These are phyloP conservation scores for Chaetothyriales sp. DNA, from an alignment of 2,329 filamentous ascomycete genomes.

Conservation along the genomic window DNA sequence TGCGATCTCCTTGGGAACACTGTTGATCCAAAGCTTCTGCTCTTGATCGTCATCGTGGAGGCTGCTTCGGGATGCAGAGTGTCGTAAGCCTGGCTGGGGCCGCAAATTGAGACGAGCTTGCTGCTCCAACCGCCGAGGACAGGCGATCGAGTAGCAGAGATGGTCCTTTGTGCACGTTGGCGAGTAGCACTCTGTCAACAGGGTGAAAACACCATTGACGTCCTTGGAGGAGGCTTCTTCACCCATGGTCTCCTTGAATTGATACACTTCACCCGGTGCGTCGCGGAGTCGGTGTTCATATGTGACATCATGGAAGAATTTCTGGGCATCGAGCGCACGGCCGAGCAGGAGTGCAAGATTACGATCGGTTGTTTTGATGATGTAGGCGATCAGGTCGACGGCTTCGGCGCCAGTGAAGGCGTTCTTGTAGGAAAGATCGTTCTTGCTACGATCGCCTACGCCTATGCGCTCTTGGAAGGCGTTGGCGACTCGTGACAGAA, in stretches of 20 bases:
- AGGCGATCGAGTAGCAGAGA: constrained; percentile 95
- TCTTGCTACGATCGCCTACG: constrained; percentile 81
- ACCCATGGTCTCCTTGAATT: constrained; percentile 84
- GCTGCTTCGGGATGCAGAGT: constrained; percentile 55
- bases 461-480: constrained; percentile 83
- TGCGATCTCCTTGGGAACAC: constrained; percentile 85
- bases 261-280: constrained; percentile 88
- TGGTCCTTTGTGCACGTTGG: constrained; percentile 92
- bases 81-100: constrained; percentile 72
- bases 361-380: constrained; percentile 91
- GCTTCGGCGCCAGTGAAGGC: constrained; percentile 92
- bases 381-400: constrained; percentile 88
- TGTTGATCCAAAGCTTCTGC: constrained; percentile 99
- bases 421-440: constrained; percentile 92
- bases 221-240: constrained; percentile 56
- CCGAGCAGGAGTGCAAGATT: constrained; percentile 86
- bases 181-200: constrained; percentile 94
- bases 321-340: constrained; percentile 86
- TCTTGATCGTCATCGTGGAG: constrained; percentile 82
- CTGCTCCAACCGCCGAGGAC: constrained; percentile 82
- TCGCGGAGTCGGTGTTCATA: constrained; percentile 93
- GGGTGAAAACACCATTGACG: constrained; percentile 91
- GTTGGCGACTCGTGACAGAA: constrained; percentile 84
- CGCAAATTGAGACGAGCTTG: constrained; percentile 89
- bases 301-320: constrained; percentile 98